Evolutionary conservation across 371 early-diverging fungal genomes (phyloP).

Genomic region (Enterospora canceri): DNA sequence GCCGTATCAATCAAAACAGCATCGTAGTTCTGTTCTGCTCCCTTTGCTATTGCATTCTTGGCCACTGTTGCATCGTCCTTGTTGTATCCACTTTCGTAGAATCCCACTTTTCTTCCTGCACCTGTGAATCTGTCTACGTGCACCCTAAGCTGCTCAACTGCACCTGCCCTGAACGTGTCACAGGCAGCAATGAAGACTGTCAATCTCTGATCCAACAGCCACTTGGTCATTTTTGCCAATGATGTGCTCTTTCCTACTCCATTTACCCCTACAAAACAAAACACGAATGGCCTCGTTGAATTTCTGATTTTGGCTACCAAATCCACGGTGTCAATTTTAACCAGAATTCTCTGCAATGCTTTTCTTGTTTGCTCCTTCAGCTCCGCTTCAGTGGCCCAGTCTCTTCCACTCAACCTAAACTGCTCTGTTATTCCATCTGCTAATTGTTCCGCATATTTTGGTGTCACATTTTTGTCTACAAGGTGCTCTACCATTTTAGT

Average conservation of each 20-base stretch:
- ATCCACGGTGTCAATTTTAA: constrained; percentile 78
- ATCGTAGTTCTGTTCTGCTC: constrained; percentile 67
- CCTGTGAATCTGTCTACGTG: constrained; percentile 74
- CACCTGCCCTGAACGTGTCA: constrained; percentile 95
- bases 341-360: constrained; percentile 69
- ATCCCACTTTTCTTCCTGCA: constrained; percentile 69
- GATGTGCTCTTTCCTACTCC: constrained; percentile 95
- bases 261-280: constrained; percentile 92
- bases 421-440: constrained; percentile 34
- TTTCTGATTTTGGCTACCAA: constrained; percentile 74
- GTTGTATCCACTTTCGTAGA: constrained; percentile 92
- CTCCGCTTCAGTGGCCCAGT: constrained; percentile 13
- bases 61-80: constrained; percentile 92
- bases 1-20: constrained; percentile 96
- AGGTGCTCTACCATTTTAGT: constrained; percentile 44
- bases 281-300: constrained; percentile 66
- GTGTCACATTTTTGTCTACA: constrained; percentile 50
- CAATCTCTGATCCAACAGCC: constrained; percentile 79
- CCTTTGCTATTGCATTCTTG: constrained; percentile 79
- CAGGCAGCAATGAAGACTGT: constrained; percentile 89
- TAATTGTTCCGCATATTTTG: constrained; percentile 30
- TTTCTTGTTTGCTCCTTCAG: constrained; percentile 64
- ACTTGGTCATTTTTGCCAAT: constrained; percentile 85
- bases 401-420: constrained; percentile 25
- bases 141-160: constrained; percentile 86